Conservation (phyloP, 306 rosid species). For the Psophocarpus tetragonolobus region DNA sequence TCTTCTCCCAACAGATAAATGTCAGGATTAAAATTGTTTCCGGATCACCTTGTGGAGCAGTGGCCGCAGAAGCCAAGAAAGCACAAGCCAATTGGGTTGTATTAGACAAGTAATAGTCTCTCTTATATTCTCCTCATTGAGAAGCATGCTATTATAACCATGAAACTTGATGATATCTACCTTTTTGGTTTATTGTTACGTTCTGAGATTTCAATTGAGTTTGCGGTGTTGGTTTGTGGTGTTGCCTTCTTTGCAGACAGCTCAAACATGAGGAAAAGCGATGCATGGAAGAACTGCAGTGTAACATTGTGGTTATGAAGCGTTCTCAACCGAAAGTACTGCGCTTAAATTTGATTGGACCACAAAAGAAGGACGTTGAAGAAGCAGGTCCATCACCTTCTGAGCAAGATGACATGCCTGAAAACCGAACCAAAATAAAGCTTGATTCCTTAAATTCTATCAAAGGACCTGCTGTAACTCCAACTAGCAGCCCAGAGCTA, state of each 20-base stretch:
- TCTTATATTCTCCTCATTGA: slow-evolving; percentile 18
- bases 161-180: background rate
- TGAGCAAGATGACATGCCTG: slow-evolving; percentile 55
- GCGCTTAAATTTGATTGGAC: slow-evolving; percentile 85
- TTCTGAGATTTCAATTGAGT: background rate
- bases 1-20: slow-evolving; percentile 63
- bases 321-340: slow-evolving; percentile 94
- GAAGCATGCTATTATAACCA: slow-evolving; percentile 30
- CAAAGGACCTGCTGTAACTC: slow-evolving; percentile 83
- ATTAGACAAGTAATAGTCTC: slow-evolving; percentile 80
- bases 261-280: slow-evolving; percentile 90
- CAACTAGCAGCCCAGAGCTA: slow-evolving; percentile 94
- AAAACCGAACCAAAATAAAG: slow-evolving; percentile 51
- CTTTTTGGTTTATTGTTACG: background rate
- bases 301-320: slow-evolving; percentile 96
- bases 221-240: slow-evolving; percentile 19
- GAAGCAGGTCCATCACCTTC: slow-evolving; percentile 48
- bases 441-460: slow-evolving; percentile 52
- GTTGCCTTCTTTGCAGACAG: slow-evolving; percentile 55
- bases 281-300: slow-evolving; percentile 97
- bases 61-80: slow-evolving; percentile 90
- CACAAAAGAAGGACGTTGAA: slow-evolving; percentile 62
- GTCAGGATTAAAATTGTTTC: slow-evolving; percentile 89
- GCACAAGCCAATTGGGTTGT: slow-evolving; percentile 92
- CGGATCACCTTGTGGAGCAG: slow-evolving; percentile 93